Evolutionary conservation across 2,329 filamentous ascomycete genomes (phyloP).

Genomic region (Polytolypa hystricis): DNA sequence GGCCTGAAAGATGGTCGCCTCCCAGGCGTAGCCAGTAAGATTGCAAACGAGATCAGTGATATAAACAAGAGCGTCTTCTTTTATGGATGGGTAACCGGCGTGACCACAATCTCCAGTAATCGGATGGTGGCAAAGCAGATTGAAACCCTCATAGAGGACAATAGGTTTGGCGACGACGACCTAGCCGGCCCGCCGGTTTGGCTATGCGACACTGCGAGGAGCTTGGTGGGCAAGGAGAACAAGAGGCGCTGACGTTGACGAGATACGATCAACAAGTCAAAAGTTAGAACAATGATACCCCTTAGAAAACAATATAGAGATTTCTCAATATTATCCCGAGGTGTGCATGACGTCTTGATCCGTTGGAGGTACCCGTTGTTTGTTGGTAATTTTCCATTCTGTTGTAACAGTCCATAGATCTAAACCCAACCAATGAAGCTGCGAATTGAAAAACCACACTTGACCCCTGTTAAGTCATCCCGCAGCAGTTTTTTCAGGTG

Average conservation of each 20-base stretch:
- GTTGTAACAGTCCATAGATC: too few species aligned
- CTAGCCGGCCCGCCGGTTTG: constrained; percentile 52
- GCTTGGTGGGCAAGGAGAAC: constrained; percentile 57
- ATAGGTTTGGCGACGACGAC: constrained; percentile 35
- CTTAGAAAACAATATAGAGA: constrained; percentile 1
- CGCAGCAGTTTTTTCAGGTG: too few species aligned
- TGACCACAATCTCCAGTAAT: constrained; percentile 63
- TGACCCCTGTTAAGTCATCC: not conserved
- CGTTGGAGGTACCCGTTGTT: too few species aligned
- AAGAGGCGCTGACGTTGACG: constrained; percentile 23
- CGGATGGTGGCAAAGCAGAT: constrained; percentile 56
- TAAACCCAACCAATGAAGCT: not conserved
- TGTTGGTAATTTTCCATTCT: too few species aligned
- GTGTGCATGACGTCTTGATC: not conserved
- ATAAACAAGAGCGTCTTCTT: constrained; percentile 62
- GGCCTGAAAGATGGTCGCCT: constrained; percentile 28
- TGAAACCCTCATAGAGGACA: constrained; percentile 46
- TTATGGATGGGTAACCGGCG: constrained; percentile 53
- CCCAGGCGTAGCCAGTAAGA: constrained; percentile 34
- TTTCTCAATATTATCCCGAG: too few species aligned
- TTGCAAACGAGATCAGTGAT: constrained; percentile 40
- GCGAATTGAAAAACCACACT: too few species aligned
- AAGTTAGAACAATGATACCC: not conserved
- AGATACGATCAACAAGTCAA: constrained; percentile 1
- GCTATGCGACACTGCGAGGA: constrained; percentile 54